phyloP scores from a whole-genome alignment of 2,329 filamentous ascomycete species.

The Aspergillus niger region DNA sequence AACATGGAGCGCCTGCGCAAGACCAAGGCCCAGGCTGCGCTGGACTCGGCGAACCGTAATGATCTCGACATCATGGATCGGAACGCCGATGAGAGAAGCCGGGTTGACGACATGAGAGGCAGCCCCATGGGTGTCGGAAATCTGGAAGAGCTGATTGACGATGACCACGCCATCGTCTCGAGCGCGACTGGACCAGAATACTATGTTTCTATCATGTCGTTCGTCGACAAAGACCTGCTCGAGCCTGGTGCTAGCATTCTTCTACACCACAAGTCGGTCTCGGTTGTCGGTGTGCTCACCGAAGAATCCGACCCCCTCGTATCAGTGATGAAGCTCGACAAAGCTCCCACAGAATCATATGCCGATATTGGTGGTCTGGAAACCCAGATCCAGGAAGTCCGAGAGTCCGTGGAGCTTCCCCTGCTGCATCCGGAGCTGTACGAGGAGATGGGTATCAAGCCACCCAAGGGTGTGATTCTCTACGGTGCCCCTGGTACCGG shows the following conservation, averaged over 20 bases:
- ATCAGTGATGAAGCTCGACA: slow-evolving; percentile 98
- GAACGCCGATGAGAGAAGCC: slow-evolving; percentile 89
- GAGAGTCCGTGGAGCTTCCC: slow-evolving; percentile 94
- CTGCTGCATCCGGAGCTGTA: slow-evolving; percentile 95
- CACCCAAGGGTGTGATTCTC: slow-evolving; percentile 97
- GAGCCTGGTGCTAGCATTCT: slow-evolving; percentile 95
- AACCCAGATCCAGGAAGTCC: slow-evolving; percentile 92
- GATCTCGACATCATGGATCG: slow-evolving; percentile 80
- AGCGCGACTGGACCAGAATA: slow-evolving; percentile 97
- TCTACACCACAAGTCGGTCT: slow-evolving; percentile 95
- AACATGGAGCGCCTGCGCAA: slow-evolving; percentile 97
- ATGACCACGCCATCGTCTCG: slow-evolving; percentile 97
- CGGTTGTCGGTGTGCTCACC: slow-evolving; percentile 93
- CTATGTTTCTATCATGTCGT: slow-evolving; percentile 99
- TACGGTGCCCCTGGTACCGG: slow-evolving; percentile 97
- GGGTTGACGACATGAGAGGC: slow-evolving; percentile 97
- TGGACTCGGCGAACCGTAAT: slow-evolving; percentile 58
- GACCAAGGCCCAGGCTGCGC: slow-evolving; percentile 70
- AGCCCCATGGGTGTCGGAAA: slow-evolving; percentile 98
- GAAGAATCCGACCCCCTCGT: slow-evolving; percentile 95
- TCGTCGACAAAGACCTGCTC: slow-evolving; percentile 96
- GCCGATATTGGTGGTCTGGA: slow-evolving; percentile 98
- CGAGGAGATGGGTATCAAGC: slow-evolving; percentile 99
- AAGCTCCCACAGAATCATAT: slow-evolving; percentile 96
- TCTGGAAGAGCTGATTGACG: slow-evolving; percentile 97